These are phyloP conservation scores for Stephania japonica DNA, from an alignment of 164 flowering plant species.

Conservation along the genomic window DNA sequence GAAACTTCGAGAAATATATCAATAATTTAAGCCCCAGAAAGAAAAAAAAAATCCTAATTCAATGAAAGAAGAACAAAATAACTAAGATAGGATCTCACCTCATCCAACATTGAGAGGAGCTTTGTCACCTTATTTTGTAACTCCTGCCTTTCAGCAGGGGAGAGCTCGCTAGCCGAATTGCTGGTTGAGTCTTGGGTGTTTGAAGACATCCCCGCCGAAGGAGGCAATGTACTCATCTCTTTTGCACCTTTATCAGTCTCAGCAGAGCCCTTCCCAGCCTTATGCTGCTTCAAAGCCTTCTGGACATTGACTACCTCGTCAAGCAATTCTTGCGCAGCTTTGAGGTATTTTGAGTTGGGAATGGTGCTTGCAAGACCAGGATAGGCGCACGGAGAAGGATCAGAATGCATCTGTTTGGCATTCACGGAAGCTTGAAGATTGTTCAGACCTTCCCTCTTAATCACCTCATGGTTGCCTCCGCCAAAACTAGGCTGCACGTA, in stretches of 20 bases:
- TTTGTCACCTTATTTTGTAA: conserved; percentile 65
- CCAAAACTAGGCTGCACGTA: conserved; percentile 26
- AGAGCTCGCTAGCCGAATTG: conserved; percentile 38
- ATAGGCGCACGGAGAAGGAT: conserved; percentile 26
- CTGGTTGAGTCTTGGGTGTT: conserved; percentile 33
- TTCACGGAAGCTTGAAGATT: conserved; percentile 21
- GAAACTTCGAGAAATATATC: neutral
- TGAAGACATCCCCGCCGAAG: conserved; percentile 23
- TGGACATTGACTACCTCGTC: conserved; percentile 76
- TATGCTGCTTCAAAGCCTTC: conserved; percentile 46
- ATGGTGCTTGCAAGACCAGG: conserved; percentile 26
- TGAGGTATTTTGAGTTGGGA: conserved; percentile 58
- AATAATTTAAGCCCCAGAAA: neutral
- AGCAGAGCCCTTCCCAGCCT: conserved; percentile 26
- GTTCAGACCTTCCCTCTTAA: conserved; percentile 26
- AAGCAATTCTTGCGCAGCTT: conserved; percentile 69
- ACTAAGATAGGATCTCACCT: conserved; percentile 36
- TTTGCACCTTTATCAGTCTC: conserved; percentile 34
- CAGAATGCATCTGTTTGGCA: conserved; percentile 23
- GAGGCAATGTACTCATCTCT: conserved; percentile 13
- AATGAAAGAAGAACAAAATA: neutral
- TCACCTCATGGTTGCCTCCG: conserved; percentile 23
- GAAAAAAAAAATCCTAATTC: neutral
- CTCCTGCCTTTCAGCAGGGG: conserved; percentile 62
- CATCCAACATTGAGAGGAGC: conserved; percentile 75